Conservation (phyloP, 345 rosid species). For the Cardamine chenopodiifolia region DNA sequence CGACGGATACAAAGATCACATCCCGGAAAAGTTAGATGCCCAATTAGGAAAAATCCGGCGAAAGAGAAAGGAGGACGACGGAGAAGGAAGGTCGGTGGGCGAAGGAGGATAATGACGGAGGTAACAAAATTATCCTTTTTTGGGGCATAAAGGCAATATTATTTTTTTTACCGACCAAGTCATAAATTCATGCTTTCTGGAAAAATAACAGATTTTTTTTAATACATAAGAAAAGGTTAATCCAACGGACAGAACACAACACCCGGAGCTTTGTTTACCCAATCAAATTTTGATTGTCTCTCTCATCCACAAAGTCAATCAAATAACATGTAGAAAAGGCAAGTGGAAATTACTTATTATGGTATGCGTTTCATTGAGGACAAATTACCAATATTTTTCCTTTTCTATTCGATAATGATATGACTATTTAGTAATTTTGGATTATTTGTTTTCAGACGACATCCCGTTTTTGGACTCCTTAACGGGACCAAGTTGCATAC, state of each 20-base stretch:
- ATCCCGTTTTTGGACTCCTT: not conserved
- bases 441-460: not conserved
- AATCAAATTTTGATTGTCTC: conserved; percentile 10
- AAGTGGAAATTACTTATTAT: conserved; percentile 11
- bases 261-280: conserved; percentile 14
- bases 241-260: conserved; percentile 28
- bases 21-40: not conserved
- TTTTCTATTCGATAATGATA: not conserved
- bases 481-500: conserved; percentile 2
- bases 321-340: not conserved
- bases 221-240: not conserved
- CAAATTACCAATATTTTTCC: not conserved
- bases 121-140: conserved; percentile 23
- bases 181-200: not conserved
- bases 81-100: conserved; percentile 33
- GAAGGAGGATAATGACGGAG: conserved; percentile 29
- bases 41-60: conserved; percentile 9
- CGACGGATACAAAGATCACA: not conserved
- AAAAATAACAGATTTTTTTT: not conserved
- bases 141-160: conserved; percentile 13
- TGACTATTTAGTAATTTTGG: not conserved
- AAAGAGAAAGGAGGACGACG: conserved; percentile 28
- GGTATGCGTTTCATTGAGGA: not conserved
- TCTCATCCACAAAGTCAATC: conserved; percentile 12
- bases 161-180: conserved; percentile 3